Conservation (phyloP, 2,329 filamentous ascomycete genomes). For the Penicillium sp. region DNA sequence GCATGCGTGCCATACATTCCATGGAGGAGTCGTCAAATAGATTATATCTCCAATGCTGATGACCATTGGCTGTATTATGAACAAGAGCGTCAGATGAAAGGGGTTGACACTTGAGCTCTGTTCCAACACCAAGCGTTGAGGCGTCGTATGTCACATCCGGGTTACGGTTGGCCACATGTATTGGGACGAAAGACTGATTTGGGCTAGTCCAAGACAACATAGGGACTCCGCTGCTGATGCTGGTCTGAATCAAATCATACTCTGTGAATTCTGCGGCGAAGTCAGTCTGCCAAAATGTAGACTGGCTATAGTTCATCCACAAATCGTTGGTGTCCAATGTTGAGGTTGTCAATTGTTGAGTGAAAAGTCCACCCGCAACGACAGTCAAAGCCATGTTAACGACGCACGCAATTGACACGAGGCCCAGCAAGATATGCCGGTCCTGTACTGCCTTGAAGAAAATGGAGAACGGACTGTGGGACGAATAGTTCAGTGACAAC, state of each 20-base stretch:
- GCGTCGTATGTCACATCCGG: conserved; percentile 27
- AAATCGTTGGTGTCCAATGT: conserved; percentile 23
- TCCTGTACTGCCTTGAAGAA: conserved; percentile 30
- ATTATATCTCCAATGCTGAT: conserved; percentile 27
- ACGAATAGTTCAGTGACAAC: conserved; percentile 34
- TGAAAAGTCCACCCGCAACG: conserved; percentile 36
- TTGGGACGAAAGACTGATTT: conserved; percentile 32
- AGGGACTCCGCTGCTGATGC: conserved; percentile 34
- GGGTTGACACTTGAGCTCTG: conserved; percentile 23
- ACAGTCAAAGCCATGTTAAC: conserved; percentile 31
- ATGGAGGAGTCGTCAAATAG: conserved; percentile 24
- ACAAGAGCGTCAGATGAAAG: conserved; percentile 20
- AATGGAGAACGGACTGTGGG: conserved; percentile 32
- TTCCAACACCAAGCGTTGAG: conserved; percentile 30
- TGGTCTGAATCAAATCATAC: conserved; percentile 37
- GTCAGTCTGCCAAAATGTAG: conserved; percentile 28
- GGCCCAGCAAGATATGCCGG: conserved; percentile 26
- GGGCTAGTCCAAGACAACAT: conserved; percentile 34
- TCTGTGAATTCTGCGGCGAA: conserved; percentile 36
- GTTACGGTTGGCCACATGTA: conserved; percentile 22
- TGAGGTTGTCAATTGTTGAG: conserved; percentile 30
- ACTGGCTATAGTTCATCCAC: conserved; percentile 31
- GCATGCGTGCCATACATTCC: conserved; percentile 30
- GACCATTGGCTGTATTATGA: conserved; percentile 10
- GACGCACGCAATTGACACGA: conserved; percentile 33